Base-by-base conservation (phyloP, 495 filamentous ascomycete species). In the Penicillium herquei region DNA sequence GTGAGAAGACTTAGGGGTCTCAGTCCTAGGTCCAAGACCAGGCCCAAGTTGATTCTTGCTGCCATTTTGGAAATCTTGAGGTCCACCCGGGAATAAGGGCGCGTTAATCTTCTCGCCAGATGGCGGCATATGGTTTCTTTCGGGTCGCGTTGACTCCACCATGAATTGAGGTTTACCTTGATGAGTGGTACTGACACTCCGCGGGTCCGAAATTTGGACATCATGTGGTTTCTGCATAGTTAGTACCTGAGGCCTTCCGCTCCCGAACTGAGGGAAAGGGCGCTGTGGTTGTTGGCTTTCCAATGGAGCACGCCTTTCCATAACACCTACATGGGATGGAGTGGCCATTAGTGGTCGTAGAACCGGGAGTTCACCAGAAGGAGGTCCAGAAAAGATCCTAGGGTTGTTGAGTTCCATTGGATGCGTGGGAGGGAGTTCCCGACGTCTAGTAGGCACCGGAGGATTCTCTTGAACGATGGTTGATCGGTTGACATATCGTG, bases 41-140 rank as follows among this genome's bases (percentile, higher is more conserved):
- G 59, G 59, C 33, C 60, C 57, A 52, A 56, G 39, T 41, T 64
- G 59, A 33, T 50, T 55, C 35, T 63, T 54, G 39, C 40, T 50
- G 49, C 45, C 60, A 7, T 34, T 21, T 39, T 42, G 51, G 6
- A 52, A 51, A 12, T 70, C 61, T 33, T 61, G 67, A 11, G 70
- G 71, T 18, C 71, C 70, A 49, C 66, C 65, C 49, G 76, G 69
- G 57, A 75, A 77, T 6, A 77, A 53, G 49, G 76, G 70, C 16
- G 56, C 54, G 60, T 72, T 65, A 21, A 59, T 35, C 40, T 61
- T 56, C 21, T 26, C 21, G 33, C 65, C 53, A 43, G 49, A 18
- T 50, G 56, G 51, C 31, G 59, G 57, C 16, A 56, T 40, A 16
- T 55, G 50, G 32, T 49, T 49, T 43, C 63, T 68, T 34, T 66